Evolutionary conservation across 169 alveolate species (phyloP).

Genomic region (Plasmodium gonderi): DNA sequence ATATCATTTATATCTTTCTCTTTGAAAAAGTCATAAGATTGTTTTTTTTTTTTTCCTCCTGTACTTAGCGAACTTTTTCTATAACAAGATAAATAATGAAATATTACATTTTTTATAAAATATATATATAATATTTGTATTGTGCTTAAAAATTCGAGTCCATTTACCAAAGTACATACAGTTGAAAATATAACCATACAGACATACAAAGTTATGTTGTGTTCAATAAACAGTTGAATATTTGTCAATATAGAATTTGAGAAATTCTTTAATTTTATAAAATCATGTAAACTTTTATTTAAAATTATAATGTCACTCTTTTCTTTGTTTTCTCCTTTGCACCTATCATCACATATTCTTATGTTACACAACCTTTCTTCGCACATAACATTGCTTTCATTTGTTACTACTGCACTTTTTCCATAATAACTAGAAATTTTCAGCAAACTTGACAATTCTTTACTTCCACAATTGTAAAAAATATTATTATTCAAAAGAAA

Average conservation of each 20-base stretch:
- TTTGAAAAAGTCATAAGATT: conserved; percentile 11
- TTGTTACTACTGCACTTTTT: conserved; percentile 17
- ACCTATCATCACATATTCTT: conserved; percentile 35
- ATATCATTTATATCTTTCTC: conserved; percentile 34
- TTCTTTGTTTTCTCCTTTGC: conserved; percentile 31
- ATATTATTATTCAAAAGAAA: conserved; percentile 9
- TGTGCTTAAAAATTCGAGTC: conserved; percentile 40
- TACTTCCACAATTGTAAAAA: conserved; percentile 27
- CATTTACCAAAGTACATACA: conserved; percentile 46
- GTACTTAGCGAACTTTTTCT: conserved; percentile 28
- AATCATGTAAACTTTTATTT: conserved; percentile 50
- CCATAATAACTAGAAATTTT: conserved; percentile 1
- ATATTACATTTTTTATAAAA: conserved; percentile 36
- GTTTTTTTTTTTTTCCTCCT: conserved; percentile 24
- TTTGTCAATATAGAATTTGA: conserved; percentile 45
- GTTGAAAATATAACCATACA: conserved; percentile 32
- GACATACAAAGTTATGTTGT: conserved; percentile 39
- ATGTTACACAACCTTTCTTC: not conserved
- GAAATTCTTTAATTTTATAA: conserved; percentile 37
- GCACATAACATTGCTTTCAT: not conserved
- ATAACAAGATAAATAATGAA: conserved; percentile 64
- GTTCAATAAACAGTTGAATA: conserved; percentile 32
- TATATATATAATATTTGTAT: conserved; percentile 52
- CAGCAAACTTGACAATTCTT: not conserved
- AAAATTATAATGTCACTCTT: conserved; percentile 54